phyloP scores from a whole-genome alignment of 1,284 basidiomycete species.

The Sanguinoderma infundibulare region DNA sequence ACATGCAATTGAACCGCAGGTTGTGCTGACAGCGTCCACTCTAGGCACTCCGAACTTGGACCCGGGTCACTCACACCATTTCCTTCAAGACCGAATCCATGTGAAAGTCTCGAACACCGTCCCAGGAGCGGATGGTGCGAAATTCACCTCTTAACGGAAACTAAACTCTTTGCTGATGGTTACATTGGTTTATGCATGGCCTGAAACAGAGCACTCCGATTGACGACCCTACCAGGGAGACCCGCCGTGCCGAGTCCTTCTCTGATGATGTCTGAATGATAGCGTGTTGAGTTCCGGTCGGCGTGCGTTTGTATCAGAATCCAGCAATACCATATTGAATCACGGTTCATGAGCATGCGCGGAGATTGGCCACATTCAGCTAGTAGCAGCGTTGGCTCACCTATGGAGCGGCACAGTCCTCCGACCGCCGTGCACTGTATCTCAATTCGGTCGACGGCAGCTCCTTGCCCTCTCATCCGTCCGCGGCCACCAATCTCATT shows the following conservation, averaged over 20 bases:
- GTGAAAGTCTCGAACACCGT: too few relatives aligned
- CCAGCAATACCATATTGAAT: not conserved
- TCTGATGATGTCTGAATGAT: not conserved
- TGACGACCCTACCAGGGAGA: not conserved
- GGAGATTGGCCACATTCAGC: too few relatives aligned
- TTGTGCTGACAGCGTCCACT: not conserved
- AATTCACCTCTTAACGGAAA: not conserved
- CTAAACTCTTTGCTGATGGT: too few relatives aligned
- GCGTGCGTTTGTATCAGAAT: not conserved
- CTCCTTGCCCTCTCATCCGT: conserved; percentile 68
- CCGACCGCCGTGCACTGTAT: conserved; percentile 75
- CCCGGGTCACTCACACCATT: too few relatives aligned
- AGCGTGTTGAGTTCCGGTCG: not conserved
- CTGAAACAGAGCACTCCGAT: not conserved
- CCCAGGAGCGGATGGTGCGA: not conserved
- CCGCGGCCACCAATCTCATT: conserved; percentile 76
- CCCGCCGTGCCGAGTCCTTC: not conserved
- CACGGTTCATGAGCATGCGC: too few relatives aligned
- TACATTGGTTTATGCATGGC: too few relatives aligned
- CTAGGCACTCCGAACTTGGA: too few relatives aligned
- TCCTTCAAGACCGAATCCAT: too few relatives aligned
- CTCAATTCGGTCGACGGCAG: conserved; percentile 63
- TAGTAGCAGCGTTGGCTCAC: not conserved
- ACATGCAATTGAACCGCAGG: not conserved
- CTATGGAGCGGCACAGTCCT: conserved; percentile 56